Evolutionary conservation across 2,329 filamentous ascomycete genomes (phyloP).

Genomic region (Fusarium agapanthi): DNA sequence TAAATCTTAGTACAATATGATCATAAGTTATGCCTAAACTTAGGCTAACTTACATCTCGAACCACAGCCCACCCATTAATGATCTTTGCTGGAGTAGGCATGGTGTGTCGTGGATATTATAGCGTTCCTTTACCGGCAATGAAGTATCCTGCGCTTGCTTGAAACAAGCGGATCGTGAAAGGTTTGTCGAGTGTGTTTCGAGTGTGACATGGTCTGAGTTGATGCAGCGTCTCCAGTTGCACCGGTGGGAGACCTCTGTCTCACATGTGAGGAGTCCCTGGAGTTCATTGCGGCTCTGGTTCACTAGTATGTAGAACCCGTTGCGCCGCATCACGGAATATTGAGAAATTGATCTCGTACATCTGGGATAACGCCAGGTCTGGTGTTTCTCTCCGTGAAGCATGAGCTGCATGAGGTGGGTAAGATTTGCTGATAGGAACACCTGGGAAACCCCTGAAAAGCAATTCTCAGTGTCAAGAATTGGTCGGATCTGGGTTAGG

Average conservation of each 20-base stretch:
- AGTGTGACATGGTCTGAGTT: fast-evolving
- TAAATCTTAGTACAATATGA: neutral
- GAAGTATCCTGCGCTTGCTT: neutral
- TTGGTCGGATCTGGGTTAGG: fast-evolving
- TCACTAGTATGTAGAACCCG: fast-evolving
- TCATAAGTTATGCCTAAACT: neutral
- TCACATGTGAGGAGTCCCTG: fast-evolving
- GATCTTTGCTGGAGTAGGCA: neutral
- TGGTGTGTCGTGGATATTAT: fast-evolving
- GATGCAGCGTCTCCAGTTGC: fast-evolving
- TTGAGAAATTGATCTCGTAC: fast-evolving
- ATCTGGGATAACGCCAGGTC: fast-evolving
- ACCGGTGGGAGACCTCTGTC: fast-evolving
- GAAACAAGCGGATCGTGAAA: fast-evolving
- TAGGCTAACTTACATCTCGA: neutral
- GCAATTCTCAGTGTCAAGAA: fast-evolving
- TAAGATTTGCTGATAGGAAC: fast-evolving
- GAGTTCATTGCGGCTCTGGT: fast-evolving
- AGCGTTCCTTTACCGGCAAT: fast-evolving
- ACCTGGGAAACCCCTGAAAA: neutral
- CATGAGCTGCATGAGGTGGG: fast-evolving
- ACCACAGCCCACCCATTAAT: neutral
- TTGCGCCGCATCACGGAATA: fast-evolving
- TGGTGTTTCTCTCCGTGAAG: fast-evolving
- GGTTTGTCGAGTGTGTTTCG: fast-evolving